A percentile compares a stretch with the other conserved stretches of the same genome.
These are phyloP conservation scores for Schwanniomyces sp. DNA, from an alignment of 805 yeast genomes.

Conservation along the genomic window DNA sequence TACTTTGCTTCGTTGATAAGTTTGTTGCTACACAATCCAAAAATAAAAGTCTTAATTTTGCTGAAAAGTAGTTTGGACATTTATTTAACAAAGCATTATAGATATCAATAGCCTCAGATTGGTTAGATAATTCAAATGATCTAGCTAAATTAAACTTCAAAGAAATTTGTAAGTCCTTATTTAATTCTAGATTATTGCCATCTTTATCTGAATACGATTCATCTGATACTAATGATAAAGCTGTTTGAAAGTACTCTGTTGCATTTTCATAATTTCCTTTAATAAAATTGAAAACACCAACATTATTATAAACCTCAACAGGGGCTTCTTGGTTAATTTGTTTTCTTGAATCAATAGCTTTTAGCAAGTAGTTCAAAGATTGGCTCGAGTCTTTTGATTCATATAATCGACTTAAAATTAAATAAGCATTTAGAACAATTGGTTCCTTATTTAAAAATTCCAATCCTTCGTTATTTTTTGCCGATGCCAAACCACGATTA, in stretches of 20 bases:
- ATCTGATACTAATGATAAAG: constrained; percentile 38
- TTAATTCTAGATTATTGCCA: constrained; percentile 30
- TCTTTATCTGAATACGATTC: constrained; percentile 38
- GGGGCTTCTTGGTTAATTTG: constrained; percentile 47
- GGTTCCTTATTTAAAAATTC: constrained; percentile 48
- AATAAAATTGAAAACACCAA: constrained; percentile 79
- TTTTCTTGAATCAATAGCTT: constrained; percentile 55
- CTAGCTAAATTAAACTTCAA: constrained; percentile 74
- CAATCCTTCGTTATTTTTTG: constrained; percentile 18
- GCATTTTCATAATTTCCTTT: constrained; percentile 63
- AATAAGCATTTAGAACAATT: constrained; percentile 60
- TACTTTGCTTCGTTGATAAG: constrained; percentile 36
- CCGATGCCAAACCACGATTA: constrained; percentile 39
- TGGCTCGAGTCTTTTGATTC: constrained; percentile 67
- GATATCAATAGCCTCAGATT: constrained; percentile 37
- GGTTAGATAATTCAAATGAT: constrained; percentile 50
- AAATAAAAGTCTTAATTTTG: constrained; percentile 69
- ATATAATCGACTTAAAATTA: constrained; percentile 66
- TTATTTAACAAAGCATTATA: constrained; percentile 59
- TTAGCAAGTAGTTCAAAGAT: constrained; percentile 62
- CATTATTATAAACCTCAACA: constrained; percentile 69
- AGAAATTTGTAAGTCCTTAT: constrained; percentile 29
- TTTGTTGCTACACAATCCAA: constrained; percentile 51
- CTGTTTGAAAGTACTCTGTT: constrained; percentile 50
- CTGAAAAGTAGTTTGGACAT: constrained; percentile 72